Base-by-base conservation (phyloP, 305 asterid genomes). In the Solanum aculeatissimum region DNA sequence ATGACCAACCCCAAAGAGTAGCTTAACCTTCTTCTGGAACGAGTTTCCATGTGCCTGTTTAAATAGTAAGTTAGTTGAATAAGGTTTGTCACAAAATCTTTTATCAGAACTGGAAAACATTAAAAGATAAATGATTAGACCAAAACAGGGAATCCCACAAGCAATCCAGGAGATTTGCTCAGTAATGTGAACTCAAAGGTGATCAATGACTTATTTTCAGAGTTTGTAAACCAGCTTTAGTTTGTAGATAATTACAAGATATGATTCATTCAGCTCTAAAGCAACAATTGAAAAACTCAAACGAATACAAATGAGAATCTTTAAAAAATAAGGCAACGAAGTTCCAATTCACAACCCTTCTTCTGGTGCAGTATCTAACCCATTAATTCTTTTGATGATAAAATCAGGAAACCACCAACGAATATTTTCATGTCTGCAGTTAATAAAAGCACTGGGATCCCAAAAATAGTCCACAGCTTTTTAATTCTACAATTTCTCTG, bases 1-100 rank as follows among this genome's bases (percentile, higher is more conserved):
- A 87, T 91, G 94, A 82, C 95, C 92, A 62, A 81, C 91, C 40
- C 98, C 98, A 88, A 96, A 93, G 84, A 96, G 89, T 83, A 92
- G 93, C 95, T 90, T 88, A 87, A 91, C 90, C 89, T 96, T 96
- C 95, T 95, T 96, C 57, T 94, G 98, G 92, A 96, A 96, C 75
- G 99, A 96, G 89, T 95, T 95, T 87, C 98, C 99, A 65, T 92
- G 90, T 42, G 93, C 93, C 99, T 94, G 92, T 83, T 86, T 75
- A 81, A 32, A 53, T 83, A 35, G 5, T 5, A 35, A 35, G 40
- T 35, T 35, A 35, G 40, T 35, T 35, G 40, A 35, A 35, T 35
- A 35, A 35, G 40, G 32, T 5, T 35, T 35, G 40, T 35, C 40
- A 35, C 40, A 35, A 35, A 35, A 35, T 35, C 40, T 35, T 35